Conservation (phyloP, 345 rosid species). For the Noccaea bulbosa region DNA sequence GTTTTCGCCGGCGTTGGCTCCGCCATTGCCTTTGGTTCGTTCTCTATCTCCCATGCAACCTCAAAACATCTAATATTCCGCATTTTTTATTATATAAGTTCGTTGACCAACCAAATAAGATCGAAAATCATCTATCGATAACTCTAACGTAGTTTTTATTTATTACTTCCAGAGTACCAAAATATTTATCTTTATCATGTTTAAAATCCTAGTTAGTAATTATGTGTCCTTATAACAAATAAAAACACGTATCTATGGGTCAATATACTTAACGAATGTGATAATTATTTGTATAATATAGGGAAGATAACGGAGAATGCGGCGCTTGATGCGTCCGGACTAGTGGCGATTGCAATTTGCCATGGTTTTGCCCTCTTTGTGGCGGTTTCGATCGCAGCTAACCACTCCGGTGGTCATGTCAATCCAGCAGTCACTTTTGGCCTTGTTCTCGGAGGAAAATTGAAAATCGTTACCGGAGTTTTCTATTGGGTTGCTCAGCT, state of each 20-base stretch:
- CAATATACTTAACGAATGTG: constrained; percentile 1
- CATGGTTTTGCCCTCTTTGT: constrained; percentile 88
- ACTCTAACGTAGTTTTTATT: neutral
- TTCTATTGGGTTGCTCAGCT: constrained; percentile 92
- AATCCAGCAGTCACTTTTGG: constrained; percentile 95
- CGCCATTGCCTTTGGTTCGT: constrained; percentile 76
- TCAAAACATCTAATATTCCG: neutral
- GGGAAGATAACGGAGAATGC: constrained; percentile 73
- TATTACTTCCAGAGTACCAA: neutral
- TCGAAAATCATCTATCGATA: neutral
- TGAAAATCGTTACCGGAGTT: constrained; percentile 71
- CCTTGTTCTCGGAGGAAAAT: constrained; percentile 78
- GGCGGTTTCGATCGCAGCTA: constrained; percentile 77
- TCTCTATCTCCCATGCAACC: constrained; percentile 22
- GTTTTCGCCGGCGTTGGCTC: constrained; percentile 93
- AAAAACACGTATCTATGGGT: neutral
- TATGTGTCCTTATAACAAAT: neutral
- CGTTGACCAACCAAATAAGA: constrained; percentile 1
- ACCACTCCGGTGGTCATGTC: constrained; percentile 91
- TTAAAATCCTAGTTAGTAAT: neutral
- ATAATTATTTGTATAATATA: constrained; percentile 23
- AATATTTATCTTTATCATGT: neutral
- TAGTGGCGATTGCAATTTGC: constrained; percentile 77
- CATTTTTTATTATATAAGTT: neutral
- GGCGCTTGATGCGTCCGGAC: constrained; percentile 78